Evolutionary conservation across 306 rosid genomes (phyloP), one percentile per base, ranked within the genome.

Genomic region (Cicer pinnatifidum): DNA sequence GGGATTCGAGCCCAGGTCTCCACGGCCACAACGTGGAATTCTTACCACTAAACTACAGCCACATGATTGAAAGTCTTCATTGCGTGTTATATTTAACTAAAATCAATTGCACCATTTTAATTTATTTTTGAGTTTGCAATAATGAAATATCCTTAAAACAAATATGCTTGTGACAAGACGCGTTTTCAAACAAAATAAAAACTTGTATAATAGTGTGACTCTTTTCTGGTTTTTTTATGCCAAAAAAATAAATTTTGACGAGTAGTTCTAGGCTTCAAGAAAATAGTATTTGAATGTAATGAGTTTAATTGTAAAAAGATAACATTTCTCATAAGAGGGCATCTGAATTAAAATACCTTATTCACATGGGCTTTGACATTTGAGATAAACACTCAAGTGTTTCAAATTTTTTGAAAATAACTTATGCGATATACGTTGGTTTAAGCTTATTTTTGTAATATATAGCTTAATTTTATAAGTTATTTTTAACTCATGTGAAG

Each of bases 1-100:
- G 84, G 84, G 87, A 83, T 83, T 83, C 84, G 80, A 83, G 87
- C 87, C 84, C 82, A 72, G 84, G 82, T 80, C 82, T 83, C 87
- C 84, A 83, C 82, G 84, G 86, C 86, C 86, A 79, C 86, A 83
- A 83, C 84, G 86, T 79, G 84, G 86, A 83, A 83, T 83, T 83
- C 81, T 83, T 65, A 75, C 84, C 82, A 83, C 84, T 78, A 82
- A 78, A 82, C 82, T 80, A 80, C 84, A 80, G 84, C 84, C 86
- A 28, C 84, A 1, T 1, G 3, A 5, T 5, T 33, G 66, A 6
- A 0, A 1, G 0, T 1, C 0, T 0, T 4, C 6, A 6, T 11
- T 58, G 3, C 6, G 1, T 3, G 3, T 53, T 28, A 28, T 0
- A 3, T 28, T 28, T 28, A 28, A 28, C 35, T 28, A 3, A 28